phyloP scores from a whole-genome alignment of 176 grass and related monocot species.

The Aegilops umbellulata region DNA sequence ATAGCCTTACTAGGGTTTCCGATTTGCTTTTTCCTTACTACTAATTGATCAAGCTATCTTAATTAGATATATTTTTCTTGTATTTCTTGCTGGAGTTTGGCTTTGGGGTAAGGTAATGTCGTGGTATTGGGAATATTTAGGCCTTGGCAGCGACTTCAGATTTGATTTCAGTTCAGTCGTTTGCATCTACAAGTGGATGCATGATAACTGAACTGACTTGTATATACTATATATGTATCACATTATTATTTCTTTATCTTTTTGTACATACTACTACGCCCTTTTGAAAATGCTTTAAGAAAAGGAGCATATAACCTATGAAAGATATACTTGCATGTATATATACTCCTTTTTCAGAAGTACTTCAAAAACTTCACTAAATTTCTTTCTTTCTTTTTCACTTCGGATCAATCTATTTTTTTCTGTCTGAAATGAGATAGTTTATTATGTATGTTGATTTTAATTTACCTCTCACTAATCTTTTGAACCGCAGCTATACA shows the following conservation, averaged over 20 bases:
- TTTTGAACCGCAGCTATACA: background rate
- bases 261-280: background rate
- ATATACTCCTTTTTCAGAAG: background rate
- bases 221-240: conserved; percentile 3
- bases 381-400: background rate
- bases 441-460: background rate
- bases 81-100: background rate
- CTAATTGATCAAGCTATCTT: background rate
- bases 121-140: conserved; percentile 24
- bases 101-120: background rate
- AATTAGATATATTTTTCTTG: background rate
- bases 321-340: background rate
- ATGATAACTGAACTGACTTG: background rate
- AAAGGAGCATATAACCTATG: background rate
- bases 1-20: conserved; percentile 39
- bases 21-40: conserved; percentile 18
- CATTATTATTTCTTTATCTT: background rate
- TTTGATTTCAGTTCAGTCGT: conserved; percentile 23
- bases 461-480: background rate
- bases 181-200: conserved; percentile 32
- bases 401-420: background rate
- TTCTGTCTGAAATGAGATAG: background rate
- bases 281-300: background rate
- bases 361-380: background rate
- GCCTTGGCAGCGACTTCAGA: conserved; percentile 5